phyloP scores from a whole-genome alignment of 768 basidiomycete species.

The Coprinopsis marcescibilis region DNA sequence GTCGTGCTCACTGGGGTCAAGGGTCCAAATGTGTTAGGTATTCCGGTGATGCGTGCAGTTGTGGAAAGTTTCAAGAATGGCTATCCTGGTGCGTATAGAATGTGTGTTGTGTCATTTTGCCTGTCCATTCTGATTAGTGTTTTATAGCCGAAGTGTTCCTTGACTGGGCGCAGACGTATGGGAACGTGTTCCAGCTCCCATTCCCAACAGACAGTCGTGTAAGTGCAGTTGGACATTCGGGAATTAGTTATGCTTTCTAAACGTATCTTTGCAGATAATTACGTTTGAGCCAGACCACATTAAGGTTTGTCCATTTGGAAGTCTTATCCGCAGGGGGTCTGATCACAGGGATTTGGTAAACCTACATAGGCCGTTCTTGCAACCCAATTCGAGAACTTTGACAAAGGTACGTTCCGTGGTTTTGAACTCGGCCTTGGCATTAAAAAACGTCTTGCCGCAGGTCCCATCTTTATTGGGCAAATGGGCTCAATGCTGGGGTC shows the following conservation, averaged over 20 bases:
- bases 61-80: conserved; percentile 19
- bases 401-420: conserved; percentile 29
- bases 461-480: conserved; percentile 21
- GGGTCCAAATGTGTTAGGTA: neutral
- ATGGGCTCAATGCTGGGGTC: conserved; percentile 40
- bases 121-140: neutral
- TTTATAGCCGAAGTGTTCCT: conserved; percentile 24
- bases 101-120: neutral
- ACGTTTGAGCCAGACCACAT: conserved; percentile 43
- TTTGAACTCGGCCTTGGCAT: neutral
- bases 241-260: neutral
- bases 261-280: conserved; percentile 24
- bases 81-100: conserved; percentile 25
- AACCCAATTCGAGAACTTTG: conserved; percentile 42
- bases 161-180: conserved; percentile 23
- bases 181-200: conserved; percentile 25
- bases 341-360: neutral
- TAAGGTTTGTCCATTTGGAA: conserved; percentile 25
- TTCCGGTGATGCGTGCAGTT: conserved; percentile 11
- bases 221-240: conserved; percentile 5
- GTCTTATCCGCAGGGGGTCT: neutral
- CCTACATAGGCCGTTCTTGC: conserved; percentile 35
- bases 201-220: conserved; percentile 28
- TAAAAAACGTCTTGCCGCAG: conserved; percentile 12
- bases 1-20: neutral